Evolutionary conservation across 768 basidiomycete species (phyloP).

Genomic region (Suillus variegatus): DNA sequence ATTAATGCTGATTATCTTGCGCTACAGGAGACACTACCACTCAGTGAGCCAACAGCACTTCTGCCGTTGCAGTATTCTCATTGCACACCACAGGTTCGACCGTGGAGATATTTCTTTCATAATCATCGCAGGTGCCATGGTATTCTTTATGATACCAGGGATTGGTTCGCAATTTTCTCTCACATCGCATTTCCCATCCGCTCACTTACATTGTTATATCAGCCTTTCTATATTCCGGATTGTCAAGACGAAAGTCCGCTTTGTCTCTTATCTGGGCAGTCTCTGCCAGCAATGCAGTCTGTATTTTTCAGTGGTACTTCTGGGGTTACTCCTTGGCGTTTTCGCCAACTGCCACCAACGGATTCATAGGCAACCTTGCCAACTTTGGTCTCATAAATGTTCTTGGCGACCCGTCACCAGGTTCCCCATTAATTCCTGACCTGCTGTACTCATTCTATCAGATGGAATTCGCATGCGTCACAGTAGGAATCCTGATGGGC

Average conservation of each 20-base stretch:
- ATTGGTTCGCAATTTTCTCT: slow-evolving; percentile 45
- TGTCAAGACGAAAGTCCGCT: slow-evolving; percentile 69
- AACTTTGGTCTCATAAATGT: slow-evolving; percentile 80
- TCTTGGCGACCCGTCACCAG: slow-evolving; percentile 70
- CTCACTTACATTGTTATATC: slow-evolving; percentile 10
- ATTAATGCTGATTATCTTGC: slow-evolving; percentile 10
- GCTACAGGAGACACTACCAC: slow-evolving; percentile 20
- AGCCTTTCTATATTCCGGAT: slow-evolving; percentile 77
- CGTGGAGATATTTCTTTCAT: slow-evolving; percentile 74
- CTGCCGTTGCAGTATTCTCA: slow-evolving; percentile 1
- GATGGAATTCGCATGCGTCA: slow-evolving; percentile 85
- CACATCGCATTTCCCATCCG: slow-evolving; percentile 5
- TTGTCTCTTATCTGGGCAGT: slow-evolving; percentile 78
- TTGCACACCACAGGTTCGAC: slow-evolving; percentile 51
- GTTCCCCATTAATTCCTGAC: slow-evolving; percentile 78
- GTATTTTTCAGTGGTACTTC: slow-evolving; percentile 81
- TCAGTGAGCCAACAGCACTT: slow-evolving; percentile 28
- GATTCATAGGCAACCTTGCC: slow-evolving; percentile 77
- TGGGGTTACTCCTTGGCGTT: slow-evolving; percentile 88
- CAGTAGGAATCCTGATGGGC: slow-evolving; percentile 74
- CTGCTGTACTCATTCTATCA: slow-evolving; percentile 86
- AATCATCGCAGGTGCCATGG: slow-evolving; percentile 66
- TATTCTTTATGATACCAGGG: slow-evolving; percentile 77
- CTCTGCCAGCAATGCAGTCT: slow-evolving; percentile 69
- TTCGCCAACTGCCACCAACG: slow-evolving; percentile 71